Evolutionary conservation across 1,284 basidiomycete genomes (phyloP), one percentile per base, ranked within the genome.

Genomic region (Filobasidium uniguttulatum): DNA sequence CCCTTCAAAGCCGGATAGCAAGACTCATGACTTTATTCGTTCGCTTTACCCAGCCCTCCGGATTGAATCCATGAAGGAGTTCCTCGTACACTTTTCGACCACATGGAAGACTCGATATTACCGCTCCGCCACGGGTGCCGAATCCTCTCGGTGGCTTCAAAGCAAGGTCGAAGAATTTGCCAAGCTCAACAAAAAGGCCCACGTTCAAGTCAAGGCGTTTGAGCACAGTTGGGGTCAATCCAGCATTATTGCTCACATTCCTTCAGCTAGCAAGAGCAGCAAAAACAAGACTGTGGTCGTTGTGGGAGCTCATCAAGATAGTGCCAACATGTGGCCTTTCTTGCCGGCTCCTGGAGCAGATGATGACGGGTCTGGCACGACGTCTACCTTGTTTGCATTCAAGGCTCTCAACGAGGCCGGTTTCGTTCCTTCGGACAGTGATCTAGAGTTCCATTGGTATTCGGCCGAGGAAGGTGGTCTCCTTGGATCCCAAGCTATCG

Each of bases 381-480:
- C 93, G 52, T 89, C 87, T 14, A 87, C 93, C 57, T 73, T 98
- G 35, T 88, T 93, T 71, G 77, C 86, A 9, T 88, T 94, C 66
- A 80, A 85, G 30, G 83, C 80, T 2, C 75, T 98, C 52, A 73
- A 90, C 56, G 73, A 76, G n/a, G 75, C 81, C 41, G 78, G 82
- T 60, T 96, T 84, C 73, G 76, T 71, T 19, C 89, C 93, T 20
- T 70, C 71, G 15, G 59, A 61, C 40, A 78, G 78, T 49, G 76
- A 85, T 17, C 77, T 97, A 52, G 90, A 97, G 65, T 93, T 96
- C 69, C 90, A 94, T 66, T 98, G 85, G 83, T 97, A 89, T 66
- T 85, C 84, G 47, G 90, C 89, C 43, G 89, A 94, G 62, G 89
- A 94, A 72, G 84, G 82, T 38, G 93, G 93, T n/a, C 76, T 97